Percentiles rank a stretch among this genome's conserved stretches.
phyloP scores from a whole-genome alignment of 192 early-diverging fungal species.

The Linnemannia schmuckeri region DNA sequence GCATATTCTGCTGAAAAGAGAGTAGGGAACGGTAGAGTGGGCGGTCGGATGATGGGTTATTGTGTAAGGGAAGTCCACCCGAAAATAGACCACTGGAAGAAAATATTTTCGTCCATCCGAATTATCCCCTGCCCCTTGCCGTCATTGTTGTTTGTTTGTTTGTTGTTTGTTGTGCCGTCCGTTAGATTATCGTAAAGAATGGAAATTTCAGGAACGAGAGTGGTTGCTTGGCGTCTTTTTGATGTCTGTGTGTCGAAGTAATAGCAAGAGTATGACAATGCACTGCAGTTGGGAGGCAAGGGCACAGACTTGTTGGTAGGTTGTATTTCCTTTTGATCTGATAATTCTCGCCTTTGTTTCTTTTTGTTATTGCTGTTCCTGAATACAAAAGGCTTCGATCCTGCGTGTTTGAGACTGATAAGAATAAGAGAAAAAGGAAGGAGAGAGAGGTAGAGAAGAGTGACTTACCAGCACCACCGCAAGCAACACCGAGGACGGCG shows the following conservation, averaged over 20 bases:
- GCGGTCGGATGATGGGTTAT: neutral
- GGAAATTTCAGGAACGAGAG: conserved; percentile 10
- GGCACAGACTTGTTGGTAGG: neutral
- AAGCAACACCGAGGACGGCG: conserved; percentile 63
- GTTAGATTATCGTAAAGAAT: neutral
- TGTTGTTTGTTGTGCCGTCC: neutral
- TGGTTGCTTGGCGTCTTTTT: neutral
- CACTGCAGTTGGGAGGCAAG: neutral
- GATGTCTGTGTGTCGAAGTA: neutral
- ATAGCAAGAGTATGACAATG: neutral
- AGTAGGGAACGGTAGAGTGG: neutral
- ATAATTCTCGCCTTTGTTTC: neutral
- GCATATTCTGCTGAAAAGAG: neutral
- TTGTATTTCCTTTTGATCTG: neutral
- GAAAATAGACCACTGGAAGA: neutral
- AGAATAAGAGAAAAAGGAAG: neutral
- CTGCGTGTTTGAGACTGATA: neutral
- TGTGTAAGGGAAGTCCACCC: neutral
- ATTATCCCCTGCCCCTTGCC: neutral
- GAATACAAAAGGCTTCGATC: neutral
- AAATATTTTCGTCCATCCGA: conserved; percentile 7
- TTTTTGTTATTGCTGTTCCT: neutral
- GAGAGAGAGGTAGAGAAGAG: neutral
- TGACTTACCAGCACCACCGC: conserved; percentile 45
- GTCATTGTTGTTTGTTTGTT: neutral